Base-by-base conservation (phyloP, 345 rosid species). In the Euclidium syriacum region DNA sequence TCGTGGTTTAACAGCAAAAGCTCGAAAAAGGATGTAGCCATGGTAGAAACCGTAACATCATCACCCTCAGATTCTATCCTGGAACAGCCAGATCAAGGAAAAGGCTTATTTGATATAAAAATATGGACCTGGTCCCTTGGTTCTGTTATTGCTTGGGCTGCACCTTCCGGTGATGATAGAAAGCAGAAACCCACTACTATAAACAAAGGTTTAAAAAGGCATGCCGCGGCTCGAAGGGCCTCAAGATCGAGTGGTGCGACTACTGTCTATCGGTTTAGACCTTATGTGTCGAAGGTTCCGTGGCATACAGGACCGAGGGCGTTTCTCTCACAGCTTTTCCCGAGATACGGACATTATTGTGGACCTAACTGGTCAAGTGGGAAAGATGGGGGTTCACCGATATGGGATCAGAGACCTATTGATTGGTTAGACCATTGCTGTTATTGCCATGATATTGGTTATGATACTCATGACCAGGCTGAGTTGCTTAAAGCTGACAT, bases 301-400 rank as follows among this genome's bases (percentile, higher is more conserved):
- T 94, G 99, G 99, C 99, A 94, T 71, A 83, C 90, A 1, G 97
- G 98, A 26, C 64, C 85, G 3, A 84, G 99, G 60, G 97, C 90
- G 20, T 73, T 84, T 69, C 90, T 94, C 46, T 94, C 97, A 19
- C 91, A 85, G 78, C 76, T 94, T 55, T 94, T 94, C 62, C 99
- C 99, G 12, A 75, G 97, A 11, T 90, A 90, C 16, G 99, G 96
- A 34, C 90, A 94, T 76, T 94, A 94, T 53, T 94, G 99, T 73
- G 99, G 97, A 16, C 99, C 99, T 0, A 94, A 94, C 25, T 94
- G 99, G 99, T 94, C 99, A 0, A 94, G 99, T 55, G 99, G 97
- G 51, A 94, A 94, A 72, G 83, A 85, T 68, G 64, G 79, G 3
- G 99, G 99, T 9, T 85, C 97, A 7, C 76, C 40, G 39, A 24